These are phyloP conservation scores for Testicularia cyperi DNA, from an alignment of 1,284 basidiomycete genomes.

Conservation along the genomic window DNA sequence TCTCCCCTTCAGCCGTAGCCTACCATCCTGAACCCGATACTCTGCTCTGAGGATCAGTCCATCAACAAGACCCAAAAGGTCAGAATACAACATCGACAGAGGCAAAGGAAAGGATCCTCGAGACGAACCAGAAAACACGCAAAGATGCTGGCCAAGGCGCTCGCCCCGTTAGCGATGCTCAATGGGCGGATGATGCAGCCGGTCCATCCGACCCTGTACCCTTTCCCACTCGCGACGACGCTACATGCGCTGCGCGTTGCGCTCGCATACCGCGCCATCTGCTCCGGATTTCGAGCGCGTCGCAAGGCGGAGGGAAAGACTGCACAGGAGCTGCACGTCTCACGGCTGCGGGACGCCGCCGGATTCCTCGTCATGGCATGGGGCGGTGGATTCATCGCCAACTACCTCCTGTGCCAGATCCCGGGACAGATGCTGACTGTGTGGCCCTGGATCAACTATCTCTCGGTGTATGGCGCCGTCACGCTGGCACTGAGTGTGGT, in stretches of 20 bases:
- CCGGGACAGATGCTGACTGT: constrained; percentile 40
- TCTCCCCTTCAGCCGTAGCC: no score
- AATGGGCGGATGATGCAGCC: constrained; percentile 29
- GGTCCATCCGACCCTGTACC: constrained; percentile 40
- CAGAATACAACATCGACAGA: no score
- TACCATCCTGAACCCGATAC: no score
- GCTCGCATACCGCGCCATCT: constrained; percentile 38
- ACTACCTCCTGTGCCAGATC: constrained; percentile 37
- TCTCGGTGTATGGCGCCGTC: constrained; percentile 30
- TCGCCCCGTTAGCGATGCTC: constrained; percentile 28
- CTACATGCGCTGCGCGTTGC: constrained; percentile 45
- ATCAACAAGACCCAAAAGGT: no score
- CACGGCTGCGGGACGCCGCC: constrained; percentile 21
- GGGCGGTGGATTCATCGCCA: constrained; percentile 47
- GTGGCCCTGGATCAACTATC: constrained; percentile 45
- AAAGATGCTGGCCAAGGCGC: constrained; percentile 33
- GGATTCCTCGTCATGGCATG: constrained; percentile 54
- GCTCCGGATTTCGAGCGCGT: constrained; percentile 13
- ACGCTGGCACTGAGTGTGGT: constrained; percentile 3
- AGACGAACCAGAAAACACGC: no score
- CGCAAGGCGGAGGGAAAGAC: constrained; percentile 12
- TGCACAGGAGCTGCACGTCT: constrained; percentile 13
- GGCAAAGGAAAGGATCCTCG: no score
- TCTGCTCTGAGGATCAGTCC: no score
- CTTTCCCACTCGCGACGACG: constrained; percentile 40